phyloP scores from a whole-genome alignment of 1,284 basidiomycete species.

The Wallemia ichthyophaga region DNA sequence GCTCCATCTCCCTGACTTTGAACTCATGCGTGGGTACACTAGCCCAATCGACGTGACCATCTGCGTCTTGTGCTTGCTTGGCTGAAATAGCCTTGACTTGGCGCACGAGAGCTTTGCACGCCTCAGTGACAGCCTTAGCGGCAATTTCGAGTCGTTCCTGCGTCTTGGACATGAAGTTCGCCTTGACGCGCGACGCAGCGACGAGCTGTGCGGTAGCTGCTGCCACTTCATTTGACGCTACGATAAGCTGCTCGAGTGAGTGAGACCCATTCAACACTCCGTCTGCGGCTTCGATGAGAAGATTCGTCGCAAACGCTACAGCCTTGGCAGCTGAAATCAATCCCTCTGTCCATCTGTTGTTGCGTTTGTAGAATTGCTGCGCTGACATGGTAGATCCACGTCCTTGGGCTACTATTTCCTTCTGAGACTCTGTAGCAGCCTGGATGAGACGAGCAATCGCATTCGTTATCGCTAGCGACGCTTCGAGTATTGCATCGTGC shows the following conservation, averaged over 20 bases:
- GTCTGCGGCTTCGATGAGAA: constrained; percentile 91
- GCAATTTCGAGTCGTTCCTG: constrained; percentile 87
- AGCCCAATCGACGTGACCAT: constrained; percentile 65
- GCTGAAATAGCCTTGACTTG: constrained; percentile 89
- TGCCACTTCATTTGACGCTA: constrained; percentile 93
- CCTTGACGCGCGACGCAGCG: constrained; percentile 91
- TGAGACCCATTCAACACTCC: constrained; percentile 89
- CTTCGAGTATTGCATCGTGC: constrained; percentile 84
- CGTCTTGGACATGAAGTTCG: constrained; percentile 91
- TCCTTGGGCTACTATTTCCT: constrained; percentile 90
- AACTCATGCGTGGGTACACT: constrained; percentile 82
- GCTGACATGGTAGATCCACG: constrained; percentile 51
- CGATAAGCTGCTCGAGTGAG: constrained; percentile 91
- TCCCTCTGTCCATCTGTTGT: constrained; percentile 99
- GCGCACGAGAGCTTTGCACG: constrained; percentile 85
- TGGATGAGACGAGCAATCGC: constrained; percentile 84
- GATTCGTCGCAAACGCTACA: constrained; percentile 84
- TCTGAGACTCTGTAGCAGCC: constrained; percentile 85
- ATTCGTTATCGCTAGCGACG: constrained; percentile 75
- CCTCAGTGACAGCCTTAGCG: constrained; percentile 90
- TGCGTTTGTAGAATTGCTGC: constrained; percentile 97
- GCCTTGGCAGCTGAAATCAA: constrained; percentile 92
- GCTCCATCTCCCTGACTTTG: constrained; percentile 94
- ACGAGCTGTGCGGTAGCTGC: constrained; percentile 92
- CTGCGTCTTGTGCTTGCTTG: constrained; percentile 28